A percentile compares a stretch with the other conserved stretches of the same genome.
These are phyloP conservation scores for Russula foetens DNA, from an alignment of 768 basidiomycete species.

Conservation along the genomic window DNA sequence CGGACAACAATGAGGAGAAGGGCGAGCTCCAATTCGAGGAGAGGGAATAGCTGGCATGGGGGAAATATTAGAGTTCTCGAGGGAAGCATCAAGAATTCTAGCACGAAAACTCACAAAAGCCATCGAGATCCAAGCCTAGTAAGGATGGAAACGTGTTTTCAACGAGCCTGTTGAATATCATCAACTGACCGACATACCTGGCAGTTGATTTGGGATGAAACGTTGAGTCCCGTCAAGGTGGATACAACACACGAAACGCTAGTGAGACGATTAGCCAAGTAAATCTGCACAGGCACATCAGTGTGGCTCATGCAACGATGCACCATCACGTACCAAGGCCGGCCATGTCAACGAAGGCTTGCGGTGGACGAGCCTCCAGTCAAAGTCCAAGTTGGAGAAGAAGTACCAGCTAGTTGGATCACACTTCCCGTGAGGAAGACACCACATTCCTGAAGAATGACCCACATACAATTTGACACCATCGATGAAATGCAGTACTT, in stretches of 20 bases:
- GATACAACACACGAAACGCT: conserved; percentile 8
- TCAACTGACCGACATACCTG: neutral
- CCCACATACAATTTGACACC: conserved; percentile 6
- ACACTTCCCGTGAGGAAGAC: neutral
- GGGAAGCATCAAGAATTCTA: neutral
- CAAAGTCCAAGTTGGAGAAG: conserved; percentile 10
- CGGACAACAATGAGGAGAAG: conserved; percentile 4
- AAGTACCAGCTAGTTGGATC: neutral
- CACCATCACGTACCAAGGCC: neutral
- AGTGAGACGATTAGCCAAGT: neutral
- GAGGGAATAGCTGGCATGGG: neutral
- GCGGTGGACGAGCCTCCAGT: conserved; percentile 3
- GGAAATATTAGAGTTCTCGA: neutral
- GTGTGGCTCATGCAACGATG: too few relatives aligned
- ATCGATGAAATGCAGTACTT: conserved; percentile 7
- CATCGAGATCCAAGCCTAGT: conserved; percentile 1
- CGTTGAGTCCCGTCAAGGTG: neutral
- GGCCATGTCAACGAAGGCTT: neutral
- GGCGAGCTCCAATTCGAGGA: conserved; percentile 3
- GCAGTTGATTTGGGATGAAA: neutral
- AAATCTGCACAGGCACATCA: neutral
- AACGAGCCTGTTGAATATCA: too few relatives aligned
- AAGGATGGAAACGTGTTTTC: neutral
- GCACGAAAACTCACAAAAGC: neutral
- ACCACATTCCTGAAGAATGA: neutral